Evolutionary conservation across 2,329 filamentous ascomycete species (phyloP), one percentile per base, ranked within the genome.

Genomic region (Aspergillus versicolor): DNA sequence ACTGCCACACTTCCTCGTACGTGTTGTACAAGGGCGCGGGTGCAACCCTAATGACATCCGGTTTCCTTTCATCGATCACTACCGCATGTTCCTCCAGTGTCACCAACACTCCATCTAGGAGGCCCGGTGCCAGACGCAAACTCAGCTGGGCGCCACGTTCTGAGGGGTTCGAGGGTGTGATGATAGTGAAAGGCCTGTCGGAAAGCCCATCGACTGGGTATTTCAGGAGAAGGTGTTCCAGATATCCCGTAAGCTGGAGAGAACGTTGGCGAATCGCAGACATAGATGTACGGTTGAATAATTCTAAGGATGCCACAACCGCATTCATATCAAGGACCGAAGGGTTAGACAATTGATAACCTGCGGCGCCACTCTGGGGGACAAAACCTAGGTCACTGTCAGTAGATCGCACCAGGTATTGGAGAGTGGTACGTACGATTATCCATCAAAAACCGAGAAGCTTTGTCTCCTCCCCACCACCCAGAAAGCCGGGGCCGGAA

Each of bases 391-490:
- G 49, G 46, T 27, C n/a, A 15, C 19, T 42, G 34, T 57, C 9
- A 56, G 40, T 17, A 38, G 22, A 30, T 12, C 3, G 13, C 19
- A 9, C 37, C 27, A 21, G 21, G 19, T 3, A 19, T 9, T 22
- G 2, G 8, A n/a, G 19, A 37, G 3, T 17, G 12, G 17, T 37
- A 44, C 24, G 21, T 69, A 72, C 76, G 78, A 74, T 91, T 93
- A 56, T 88, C 85, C 92, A 96, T 96, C 63, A 85, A 81, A 77
- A 96, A 96, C 13, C 92, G 82, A 34, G 85, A 85, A 48, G 78
- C 75, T 74, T 91, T 91, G 75, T 92, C 88, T 52, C 86, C 88
- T 51, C 92, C 92, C 84, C 93, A 96, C 92, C 92, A 96, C 22
- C 92, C 92, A 34, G 85, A 81, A 2, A 96, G 78, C 4, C 92